A percentile compares a stretch with the other conserved stretches of the same genome.
These are phyloP conservation scores for Blastobotrys buckinghamii DNA, from an alignment of 1,139 yeast species.

Conservation along the genomic window DNA sequence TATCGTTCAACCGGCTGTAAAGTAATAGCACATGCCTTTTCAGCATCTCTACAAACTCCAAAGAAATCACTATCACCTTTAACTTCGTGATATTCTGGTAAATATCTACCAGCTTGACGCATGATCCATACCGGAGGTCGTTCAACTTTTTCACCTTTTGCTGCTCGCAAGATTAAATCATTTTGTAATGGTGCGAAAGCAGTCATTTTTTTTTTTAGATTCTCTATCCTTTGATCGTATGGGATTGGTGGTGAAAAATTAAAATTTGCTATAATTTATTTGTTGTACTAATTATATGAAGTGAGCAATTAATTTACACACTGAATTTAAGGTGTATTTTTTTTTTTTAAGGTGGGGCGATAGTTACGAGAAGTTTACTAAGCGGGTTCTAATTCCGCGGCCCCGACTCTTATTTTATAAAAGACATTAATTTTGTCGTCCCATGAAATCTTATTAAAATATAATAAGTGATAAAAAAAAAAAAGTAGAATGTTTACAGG, in stretches of 20 bases:
- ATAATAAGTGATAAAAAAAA: background rate
- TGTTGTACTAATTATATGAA: too few species aligned
- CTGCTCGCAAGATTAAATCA: slow-evolving; percentile 87
- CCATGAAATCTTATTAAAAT: too few species aligned
- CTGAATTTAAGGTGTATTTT: too few species aligned
- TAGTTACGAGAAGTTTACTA: too few species aligned
- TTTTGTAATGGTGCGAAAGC: slow-evolving; percentile 50
- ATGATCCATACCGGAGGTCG: slow-evolving; percentile 98
- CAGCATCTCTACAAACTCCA: slow-evolving; percentile 90
- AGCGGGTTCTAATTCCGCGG: background rate
- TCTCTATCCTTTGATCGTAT: too few species aligned
- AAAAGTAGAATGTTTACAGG: slow-evolving; percentile 81
- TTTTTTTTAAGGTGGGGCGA: too few species aligned
- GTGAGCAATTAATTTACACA: too few species aligned
- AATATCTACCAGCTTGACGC: slow-evolving; percentile 81
- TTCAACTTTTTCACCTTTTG: slow-evolving; percentile 77
- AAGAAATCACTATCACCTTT: slow-evolving; percentile 87
- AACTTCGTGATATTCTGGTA: slow-evolving; percentile 76
- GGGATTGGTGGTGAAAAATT: too few species aligned
- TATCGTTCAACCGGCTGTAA: slow-evolving; percentile 92
- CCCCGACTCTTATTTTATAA: background rate
- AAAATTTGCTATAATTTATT: too few species aligned
- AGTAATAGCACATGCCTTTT: slow-evolving; percentile 86
- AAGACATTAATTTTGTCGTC: too few species aligned
- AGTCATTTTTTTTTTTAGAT: too few species aligned